Percentiles rank a stretch among this genome's conserved stretches.
Conservation (phyloP, 2,329 filamentous ascomycete genomes). For the Chaetomiaceae sp. region DNA sequence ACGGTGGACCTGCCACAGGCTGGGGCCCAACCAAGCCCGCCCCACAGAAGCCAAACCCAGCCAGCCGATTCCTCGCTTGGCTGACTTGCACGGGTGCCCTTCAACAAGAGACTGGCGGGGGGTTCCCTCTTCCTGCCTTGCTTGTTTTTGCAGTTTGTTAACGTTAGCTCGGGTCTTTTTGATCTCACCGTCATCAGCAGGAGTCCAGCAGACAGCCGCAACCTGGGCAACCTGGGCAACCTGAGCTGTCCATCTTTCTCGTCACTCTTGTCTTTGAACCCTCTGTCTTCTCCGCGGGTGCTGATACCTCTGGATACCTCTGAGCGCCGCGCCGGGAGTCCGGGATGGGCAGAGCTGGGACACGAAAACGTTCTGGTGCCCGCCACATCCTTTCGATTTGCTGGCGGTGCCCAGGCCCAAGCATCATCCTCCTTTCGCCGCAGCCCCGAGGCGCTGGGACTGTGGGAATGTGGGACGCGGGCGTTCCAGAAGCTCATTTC, state of each 20-base stretch:
- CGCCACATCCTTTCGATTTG: no score
- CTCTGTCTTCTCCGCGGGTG: neutral
- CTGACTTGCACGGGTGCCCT: no score
- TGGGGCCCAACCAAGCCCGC: neutral
- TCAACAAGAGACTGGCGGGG: no score
- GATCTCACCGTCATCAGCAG: no score
- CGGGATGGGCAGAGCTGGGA: no score
- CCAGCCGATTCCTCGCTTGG: conserved; percentile 12
- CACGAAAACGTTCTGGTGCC: no score
- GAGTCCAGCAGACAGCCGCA: no score
- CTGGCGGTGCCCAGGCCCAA: neutral
- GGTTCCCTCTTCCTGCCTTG: neutral
- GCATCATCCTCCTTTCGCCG: neutral
- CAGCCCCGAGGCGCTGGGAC: neutral
- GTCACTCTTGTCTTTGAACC: neutral
- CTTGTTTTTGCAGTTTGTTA: conserved; percentile 4
- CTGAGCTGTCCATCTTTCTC: neutral
- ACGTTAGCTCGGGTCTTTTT: conserved; percentile 10
- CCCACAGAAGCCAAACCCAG: conserved; percentile 7
- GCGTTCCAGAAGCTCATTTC: conserved; percentile 2
- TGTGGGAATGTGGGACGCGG: no score
- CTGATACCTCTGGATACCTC: no score
- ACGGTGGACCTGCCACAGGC: conserved; percentile 8
- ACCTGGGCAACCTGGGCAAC: neutral
- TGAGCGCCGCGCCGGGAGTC: no score